Evolutionary conservation across 106 monocot genomes (phyloP), one percentile per base, ranked within the genome.

Genomic region (Alisma plantagoaquatica): DNA sequence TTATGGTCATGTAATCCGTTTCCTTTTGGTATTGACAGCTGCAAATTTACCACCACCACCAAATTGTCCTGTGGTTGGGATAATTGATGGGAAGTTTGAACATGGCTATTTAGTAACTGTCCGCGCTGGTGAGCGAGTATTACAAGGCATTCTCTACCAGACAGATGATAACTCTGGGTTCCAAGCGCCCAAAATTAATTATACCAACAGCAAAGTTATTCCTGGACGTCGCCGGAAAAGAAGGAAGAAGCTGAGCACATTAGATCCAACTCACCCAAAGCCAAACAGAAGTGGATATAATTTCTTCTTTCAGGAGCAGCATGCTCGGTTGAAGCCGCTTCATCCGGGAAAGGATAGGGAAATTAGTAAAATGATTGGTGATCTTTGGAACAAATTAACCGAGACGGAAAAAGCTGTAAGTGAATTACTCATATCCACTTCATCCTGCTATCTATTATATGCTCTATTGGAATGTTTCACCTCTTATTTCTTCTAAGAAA

Each of bases 221-320:
- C 41, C 41, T 25, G 41, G 41, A 1, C 69, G 68, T 10, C 78
- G 72, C 8, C 80, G 89, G 3, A 68, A 77, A 0, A 61, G 77
- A 26, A 79, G 72, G 38, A 88, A 62, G 66, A 98, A 79, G 64
- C 56, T 79, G 19, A 85, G 84, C 38, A 82, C 59, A 26, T 52
- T 61, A 53, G 89, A 98, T 32, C 98, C 98, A 3, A 67, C 72
- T 6, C 89, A 82, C 66, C 98, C 98, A 17, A 98, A 90, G 66
- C 89, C 98, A 24, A 90, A 79, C 15, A 50, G 84, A 59, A 98
- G 98, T 28, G 98, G 98, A n/a, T 98, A 98, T 51, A 98, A 98
- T 62, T 98, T 98, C 60, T 98, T 98, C 57, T 98, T 98, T 52
- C 70, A 81, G 3, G 98, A 98, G 68, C 84, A 98, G 64, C 98